A percentile compares a stretch with the other conserved stretches of the same genome.
phyloP scores from a whole-genome alignment of 2,329 filamentous ascomycete genomes.

The Ciborinia camelliae region DNA sequence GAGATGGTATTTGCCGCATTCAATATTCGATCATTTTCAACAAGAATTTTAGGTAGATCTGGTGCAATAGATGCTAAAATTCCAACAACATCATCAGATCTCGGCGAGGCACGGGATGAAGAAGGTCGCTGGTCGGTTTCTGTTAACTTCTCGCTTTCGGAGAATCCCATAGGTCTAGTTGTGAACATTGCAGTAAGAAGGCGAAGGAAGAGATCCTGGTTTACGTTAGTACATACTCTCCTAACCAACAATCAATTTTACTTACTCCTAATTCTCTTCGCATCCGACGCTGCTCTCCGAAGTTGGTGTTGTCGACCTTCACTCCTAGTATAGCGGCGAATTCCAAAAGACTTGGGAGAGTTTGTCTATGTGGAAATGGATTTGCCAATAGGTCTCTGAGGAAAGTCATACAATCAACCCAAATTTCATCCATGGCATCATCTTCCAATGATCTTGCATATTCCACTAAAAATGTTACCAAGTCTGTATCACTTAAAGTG shows the following conservation, averaged over 20 bases:
- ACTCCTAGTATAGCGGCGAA: slow-evolving; percentile 87
- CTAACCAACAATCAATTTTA: slow-evolving; percentile 29
- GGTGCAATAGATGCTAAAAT: slow-evolving; percentile 78
- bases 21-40: slow-evolving; percentile 79
- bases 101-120: slow-evolving; percentile 35
- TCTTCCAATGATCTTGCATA: slow-evolving; percentile 90
- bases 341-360: slow-evolving; percentile 78
- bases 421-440: slow-evolving; percentile 97
- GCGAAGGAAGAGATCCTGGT: slow-evolving; percentile 79
- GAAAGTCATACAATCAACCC: slow-evolving; percentile 90
- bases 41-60: slow-evolving; percentile 75
- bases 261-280: slow-evolving; percentile 80
- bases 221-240: not conserved
- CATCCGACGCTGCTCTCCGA: slow-evolving; percentile 92
- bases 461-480: slow-evolving; percentile 85
- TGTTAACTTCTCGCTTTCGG: slow-evolving; percentile 49
- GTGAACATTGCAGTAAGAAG: slow-evolving; percentile 93
- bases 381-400: slow-evolving; percentile 86
- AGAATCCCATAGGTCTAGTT: slow-evolving; percentile 72
- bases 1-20: slow-evolving; percentile 78
- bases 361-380: slow-evolving; percentile 90
- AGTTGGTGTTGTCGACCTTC: slow-evolving; percentile 97
- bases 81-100: slow-evolving; percentile 71
- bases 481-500: slow-evolving; percentile 74
- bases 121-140: slow-evolving; percentile 38